phyloP scores from a whole-genome alignment of 441 rosid genomes.

The Arabidopsis hybrid region DNA sequence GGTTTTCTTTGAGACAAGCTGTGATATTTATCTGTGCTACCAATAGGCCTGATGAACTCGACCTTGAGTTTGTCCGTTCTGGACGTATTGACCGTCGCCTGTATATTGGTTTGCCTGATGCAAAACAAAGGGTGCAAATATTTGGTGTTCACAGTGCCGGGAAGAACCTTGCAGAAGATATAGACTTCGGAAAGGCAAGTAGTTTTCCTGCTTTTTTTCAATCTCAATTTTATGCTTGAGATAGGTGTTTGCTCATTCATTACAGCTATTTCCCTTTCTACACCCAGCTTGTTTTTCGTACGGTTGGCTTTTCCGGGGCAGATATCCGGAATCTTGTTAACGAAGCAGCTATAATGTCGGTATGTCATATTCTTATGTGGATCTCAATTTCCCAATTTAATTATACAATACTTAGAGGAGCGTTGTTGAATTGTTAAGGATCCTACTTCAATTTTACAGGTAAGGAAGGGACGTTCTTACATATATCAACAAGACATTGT shows the following conservation, averaged over 20 bases:
- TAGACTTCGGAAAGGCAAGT: constrained; percentile 79
- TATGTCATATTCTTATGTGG: constrained; percentile 52
- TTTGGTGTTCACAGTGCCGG: constrained; percentile 91
- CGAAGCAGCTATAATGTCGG: constrained; percentile 98
- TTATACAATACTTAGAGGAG: constrained; percentile 24
- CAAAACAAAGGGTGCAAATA: constrained; percentile 89
- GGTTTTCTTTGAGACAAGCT: constrained; percentile 94
- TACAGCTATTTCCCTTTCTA: constrained; percentile 33
- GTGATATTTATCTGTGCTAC: constrained; percentile 99
- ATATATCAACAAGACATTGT: constrained; percentile 88
- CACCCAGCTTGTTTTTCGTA: constrained; percentile 91
- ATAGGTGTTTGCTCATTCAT: constrained; percentile 33
- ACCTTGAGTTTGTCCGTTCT: constrained; percentile 88
- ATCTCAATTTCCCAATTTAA: constrained; percentile 26
- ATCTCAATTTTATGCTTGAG: constrained; percentile 1
- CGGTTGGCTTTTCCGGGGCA: constrained; percentile 97
- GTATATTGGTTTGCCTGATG: constrained; percentile 95
- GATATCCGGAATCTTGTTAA: constrained; percentile 96
- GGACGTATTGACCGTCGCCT: constrained; percentile 97
- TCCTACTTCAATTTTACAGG: constrained; percentile 54
- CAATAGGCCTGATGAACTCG: constrained; percentile 96
- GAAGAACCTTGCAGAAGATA: constrained; percentile 85
- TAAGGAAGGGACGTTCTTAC: constrained; percentile 85
- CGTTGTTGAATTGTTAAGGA: too few species aligned
- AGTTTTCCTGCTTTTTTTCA: constrained; percentile 22